These are phyloP conservation scores for Rhodotorula sp. DNA, from an alignment of 1,284 basidiomycete genomes.

Conservation along the genomic window DNA sequence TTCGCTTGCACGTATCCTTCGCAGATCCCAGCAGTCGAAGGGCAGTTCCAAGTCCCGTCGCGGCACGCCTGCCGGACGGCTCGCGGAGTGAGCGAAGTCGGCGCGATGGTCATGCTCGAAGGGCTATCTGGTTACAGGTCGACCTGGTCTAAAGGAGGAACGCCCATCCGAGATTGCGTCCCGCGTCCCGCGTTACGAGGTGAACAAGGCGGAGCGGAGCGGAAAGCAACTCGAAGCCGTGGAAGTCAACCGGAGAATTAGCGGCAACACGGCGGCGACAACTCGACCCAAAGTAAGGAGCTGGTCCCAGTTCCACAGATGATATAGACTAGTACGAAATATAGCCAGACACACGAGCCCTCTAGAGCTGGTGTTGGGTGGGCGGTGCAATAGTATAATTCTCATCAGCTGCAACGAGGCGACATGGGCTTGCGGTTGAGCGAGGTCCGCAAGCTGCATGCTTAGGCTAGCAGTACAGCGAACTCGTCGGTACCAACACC, in stretches of 20 bases:
- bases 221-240: no score
- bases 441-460: neutral
- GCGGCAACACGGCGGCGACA: no score
- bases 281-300: no score
- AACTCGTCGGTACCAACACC: neutral
- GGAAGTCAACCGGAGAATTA: no score
- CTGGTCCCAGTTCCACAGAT: no score
- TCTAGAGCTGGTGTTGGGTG: no score
- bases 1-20: constrained; percentile 47
- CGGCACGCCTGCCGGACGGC: constrained; percentile 23
- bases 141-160: neutral
- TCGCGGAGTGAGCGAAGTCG: neutral
- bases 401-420: no score
- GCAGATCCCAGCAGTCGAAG: constrained; percentile 13
- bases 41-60: constrained; percentile 4
- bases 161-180: neutral
- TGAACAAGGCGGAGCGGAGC: neutral
- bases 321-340: no score
- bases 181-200: neutral
- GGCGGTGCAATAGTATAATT: no score
- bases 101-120: neutral
- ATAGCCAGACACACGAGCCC: no score
- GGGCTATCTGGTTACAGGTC: neutral
- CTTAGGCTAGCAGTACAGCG: neutral
- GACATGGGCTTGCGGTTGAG: neutral